phyloP scores from a whole-genome alignment of 371 early-diverging fungal species.

The Apophysomyces elegans region DNA sequence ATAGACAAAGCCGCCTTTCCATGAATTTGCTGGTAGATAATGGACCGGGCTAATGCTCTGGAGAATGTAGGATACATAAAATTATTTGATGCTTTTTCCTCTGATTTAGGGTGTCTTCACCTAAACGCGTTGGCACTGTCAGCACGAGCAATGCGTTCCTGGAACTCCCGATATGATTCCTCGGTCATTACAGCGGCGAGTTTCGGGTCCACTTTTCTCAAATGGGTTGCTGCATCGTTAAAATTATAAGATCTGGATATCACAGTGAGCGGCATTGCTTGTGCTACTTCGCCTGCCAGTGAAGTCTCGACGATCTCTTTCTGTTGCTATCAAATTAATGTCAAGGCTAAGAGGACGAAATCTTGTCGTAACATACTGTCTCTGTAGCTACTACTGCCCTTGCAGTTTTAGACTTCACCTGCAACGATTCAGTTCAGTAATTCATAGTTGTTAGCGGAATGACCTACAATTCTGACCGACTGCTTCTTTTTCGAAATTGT shows the following conservation, averaged over 20 bases:
- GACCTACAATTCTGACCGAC: no score
- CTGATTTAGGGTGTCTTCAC: conserved; percentile 13
- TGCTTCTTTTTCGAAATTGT: background rate
- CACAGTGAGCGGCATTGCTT: background rate
- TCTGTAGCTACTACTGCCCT: no score
- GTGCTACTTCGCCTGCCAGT: background rate
- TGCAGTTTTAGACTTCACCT: no score
- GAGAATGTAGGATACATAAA: background rate
- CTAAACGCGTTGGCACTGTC: conserved; percentile 31
- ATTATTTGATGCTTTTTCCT: background rate
- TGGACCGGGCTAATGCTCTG: conserved; percentile 39
- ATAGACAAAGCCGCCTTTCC: conserved; percentile 56
- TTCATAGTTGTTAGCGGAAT: no score
- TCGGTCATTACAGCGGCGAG: conserved; percentile 23
- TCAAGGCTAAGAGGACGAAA: no score
- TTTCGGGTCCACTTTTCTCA: conserved; percentile 38
- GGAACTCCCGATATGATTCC: conserved; percentile 18
- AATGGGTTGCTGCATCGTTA: conserved; percentile 30
- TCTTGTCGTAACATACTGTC: no score
- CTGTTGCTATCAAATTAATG: background rate
- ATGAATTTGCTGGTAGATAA: conserved; percentile 60
- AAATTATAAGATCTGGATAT: conserved; percentile 16
- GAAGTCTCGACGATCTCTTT: background rate
- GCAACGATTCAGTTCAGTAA: no score
- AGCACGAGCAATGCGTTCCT: conserved; percentile 13